Evolutionary conservation across 2,329 filamentous ascomycete species (phyloP).

Genomic region (Colletotrichum tofieldiae): DNA sequence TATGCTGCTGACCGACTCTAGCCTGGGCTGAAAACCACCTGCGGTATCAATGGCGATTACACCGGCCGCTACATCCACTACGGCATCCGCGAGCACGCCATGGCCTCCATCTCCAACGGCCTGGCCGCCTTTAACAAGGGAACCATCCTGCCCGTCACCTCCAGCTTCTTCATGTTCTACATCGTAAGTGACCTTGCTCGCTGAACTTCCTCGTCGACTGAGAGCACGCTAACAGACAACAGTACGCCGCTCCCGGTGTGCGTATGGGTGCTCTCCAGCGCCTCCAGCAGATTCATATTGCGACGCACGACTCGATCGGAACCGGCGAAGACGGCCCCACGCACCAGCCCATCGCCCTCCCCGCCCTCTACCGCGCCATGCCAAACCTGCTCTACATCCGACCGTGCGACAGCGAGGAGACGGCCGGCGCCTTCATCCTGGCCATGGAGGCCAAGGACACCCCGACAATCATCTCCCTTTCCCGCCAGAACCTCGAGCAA

Average conservation of each 20-base stretch:
- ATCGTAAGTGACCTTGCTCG: slow-evolving; percentile 50
- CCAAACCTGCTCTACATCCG: slow-evolving; percentile 74
- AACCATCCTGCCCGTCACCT: slow-evolving; percentile 71
- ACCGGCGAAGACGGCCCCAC: slow-evolving; percentile 75
- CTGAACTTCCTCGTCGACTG: not conserved
- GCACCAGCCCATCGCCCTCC: slow-evolving; percentile 73
- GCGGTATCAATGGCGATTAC: slow-evolving; percentile 69
- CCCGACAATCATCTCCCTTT: slow-evolving; percentile 65
- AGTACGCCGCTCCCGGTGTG: slow-evolving; percentile 70
- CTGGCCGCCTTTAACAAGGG: slow-evolving; percentile 70
- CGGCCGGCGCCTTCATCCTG: slow-evolving; percentile 66
- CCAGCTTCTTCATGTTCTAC: slow-evolving; percentile 77
- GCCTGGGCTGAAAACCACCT: slow-evolving; percentile 56
- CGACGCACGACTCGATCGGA: slow-evolving; percentile 74
- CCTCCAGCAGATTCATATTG: slow-evolving; percentile 71
- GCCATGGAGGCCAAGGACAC: slow-evolving; percentile 60
- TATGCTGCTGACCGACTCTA: not conserved
- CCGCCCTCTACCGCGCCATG: slow-evolving; percentile 73
- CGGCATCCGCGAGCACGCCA: slow-evolving; percentile 74
- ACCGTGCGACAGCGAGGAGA: slow-evolving; percentile 72
- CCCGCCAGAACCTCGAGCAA: slow-evolving; percentile 59
- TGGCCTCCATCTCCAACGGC: slow-evolving; percentile 72
- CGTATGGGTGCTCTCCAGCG: slow-evolving; percentile 73
- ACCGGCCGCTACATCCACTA: slow-evolving; percentile 72
- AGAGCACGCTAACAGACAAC: slow-evolving; percentile 4